Base-by-base conservation (phyloP, 2,329 filamentous ascomycete genomes). In the Trichoderma guizhouense region DNA sequence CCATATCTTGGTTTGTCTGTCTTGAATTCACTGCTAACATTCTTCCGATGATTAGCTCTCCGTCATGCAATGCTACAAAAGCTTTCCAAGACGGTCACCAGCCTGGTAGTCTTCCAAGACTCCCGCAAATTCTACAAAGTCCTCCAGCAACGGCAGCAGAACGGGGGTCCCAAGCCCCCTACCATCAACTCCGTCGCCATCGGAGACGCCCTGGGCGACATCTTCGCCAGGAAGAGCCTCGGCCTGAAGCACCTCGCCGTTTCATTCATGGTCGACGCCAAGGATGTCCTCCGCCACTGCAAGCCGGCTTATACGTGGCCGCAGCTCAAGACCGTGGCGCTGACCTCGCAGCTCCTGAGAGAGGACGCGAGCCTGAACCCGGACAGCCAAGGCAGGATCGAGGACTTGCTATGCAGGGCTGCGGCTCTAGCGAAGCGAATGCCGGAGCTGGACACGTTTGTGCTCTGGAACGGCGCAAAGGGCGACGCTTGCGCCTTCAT, bases 401-500 rank as follows among this genome's bases (percentile, higher is more conserved):
- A 76, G 28, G 57, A 7, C 67, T 73, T 82, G 72, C 72, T 82
- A 51, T 71, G 69, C 55, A 64, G 26, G 63, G 79, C 76, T 28
- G 72, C 76, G 1, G 67, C 58, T 14, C 8, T 74, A 69, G 78
- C 73, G 24, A 75, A 60, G 61, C 62, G 73, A 34, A 81, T 82
- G 78, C 78, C 78, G 14, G 74, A 74, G 55, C 7, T 58, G 26
- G 12, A 57, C 24, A 57, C 26, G 9, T 18, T 57, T 28, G 53
- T 26, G 24, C 24, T 57, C 24, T 57, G 53, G 53, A 26, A 28
- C 53, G 53, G 53, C 12, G 53, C 24, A 28, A 57, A 57, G 53
- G 53, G 26, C 24, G 15, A 80, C 71, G 79, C 79, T 21, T 81
- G 75, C 73, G 78, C 79, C 26, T 79, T 82, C 58, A 80, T 80